phyloP scores from a whole-genome alignment of 139 green algal genomes.

The Dunaliella sp. region DNA sequence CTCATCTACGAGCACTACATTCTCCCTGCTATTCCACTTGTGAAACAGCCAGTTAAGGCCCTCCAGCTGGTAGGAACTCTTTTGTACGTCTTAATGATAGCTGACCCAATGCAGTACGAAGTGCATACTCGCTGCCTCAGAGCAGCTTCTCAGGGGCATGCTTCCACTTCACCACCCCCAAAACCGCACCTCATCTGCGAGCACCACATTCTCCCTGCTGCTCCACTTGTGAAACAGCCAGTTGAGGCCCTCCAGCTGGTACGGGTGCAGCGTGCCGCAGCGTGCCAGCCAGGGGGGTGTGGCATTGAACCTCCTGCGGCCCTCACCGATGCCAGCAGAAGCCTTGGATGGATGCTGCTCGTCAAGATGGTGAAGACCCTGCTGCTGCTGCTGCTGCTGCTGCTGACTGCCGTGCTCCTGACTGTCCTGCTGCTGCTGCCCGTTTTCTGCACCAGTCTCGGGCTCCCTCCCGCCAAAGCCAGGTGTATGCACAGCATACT shows the following conservation, averaged over 20 bases:
- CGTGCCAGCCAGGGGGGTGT: constrained; percentile 50
- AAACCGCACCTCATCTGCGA: constrained; percentile 64
- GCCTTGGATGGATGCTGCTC: not conserved
- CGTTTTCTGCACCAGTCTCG: too few relatives aligned
- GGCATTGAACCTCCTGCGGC: constrained; percentile 31
- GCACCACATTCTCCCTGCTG: constrained; percentile 65
- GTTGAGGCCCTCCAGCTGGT: constrained; percentile 84
- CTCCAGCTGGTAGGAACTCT: constrained; percentile 88
- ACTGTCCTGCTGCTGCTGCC: constrained; percentile 23
- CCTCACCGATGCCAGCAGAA: constrained; percentile 6
- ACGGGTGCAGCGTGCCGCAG: constrained; percentile 59
- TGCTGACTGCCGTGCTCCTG: not conserved
- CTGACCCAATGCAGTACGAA: too few relatives aligned
- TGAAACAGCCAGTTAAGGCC: constrained; percentile 77
- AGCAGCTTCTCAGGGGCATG: too few relatives aligned
- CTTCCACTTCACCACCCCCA: too few relatives aligned
- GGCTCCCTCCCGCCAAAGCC: too few relatives aligned
- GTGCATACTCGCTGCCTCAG: too few relatives aligned
- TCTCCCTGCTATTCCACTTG: constrained; percentile 45
- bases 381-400: constrained; percentile 13
- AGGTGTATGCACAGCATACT: too few relatives aligned
- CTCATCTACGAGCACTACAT: constrained; percentile 76
- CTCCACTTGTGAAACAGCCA: constrained; percentile 66
- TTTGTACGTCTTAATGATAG: too few relatives aligned
- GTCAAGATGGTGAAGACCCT: not conserved